Evolutionary conservation across 1,284 basidiomycete species (phyloP).

Genomic region (Neolentinus lepideus): DNA sequence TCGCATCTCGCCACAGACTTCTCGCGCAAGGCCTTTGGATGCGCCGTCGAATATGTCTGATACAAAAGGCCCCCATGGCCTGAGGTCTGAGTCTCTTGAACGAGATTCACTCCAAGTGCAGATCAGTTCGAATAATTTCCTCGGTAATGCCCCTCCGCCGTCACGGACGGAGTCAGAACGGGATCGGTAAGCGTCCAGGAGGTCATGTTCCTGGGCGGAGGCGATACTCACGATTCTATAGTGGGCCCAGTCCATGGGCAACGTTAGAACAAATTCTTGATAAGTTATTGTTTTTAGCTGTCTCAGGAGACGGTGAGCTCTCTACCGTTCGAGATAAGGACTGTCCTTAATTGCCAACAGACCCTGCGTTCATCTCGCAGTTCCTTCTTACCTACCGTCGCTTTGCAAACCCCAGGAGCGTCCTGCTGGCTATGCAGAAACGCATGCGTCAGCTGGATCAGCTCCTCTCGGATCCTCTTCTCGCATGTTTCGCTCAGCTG

Average conservation of each 20-base stretch:
- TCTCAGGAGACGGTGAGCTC: slow-evolving; percentile 69
- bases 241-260: slow-evolving; percentile 54
- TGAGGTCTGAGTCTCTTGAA: not conserved
- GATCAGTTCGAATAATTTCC: no score
- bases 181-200: not conserved
- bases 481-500: slow-evolving; percentile 80
- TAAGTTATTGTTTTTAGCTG: slow-evolving; percentile 66
- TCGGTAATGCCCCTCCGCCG: no score
- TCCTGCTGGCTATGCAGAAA: slow-evolving; percentile 80
- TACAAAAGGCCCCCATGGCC: not conserved
- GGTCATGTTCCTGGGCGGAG: not conserved
- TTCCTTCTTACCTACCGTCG: slow-evolving; percentile 76
- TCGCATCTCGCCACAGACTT: not conserved
- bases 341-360: slow-evolving; percentile 28
- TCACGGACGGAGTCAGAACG: not conserved
- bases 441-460: slow-evolving; percentile 71
- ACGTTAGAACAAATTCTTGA: slow-evolving; percentile 70
- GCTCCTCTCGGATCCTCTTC: slow-evolving; percentile 63
- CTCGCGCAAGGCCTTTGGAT: not conserved
- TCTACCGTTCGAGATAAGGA: no score
- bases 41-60: not conserved
- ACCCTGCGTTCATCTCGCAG: slow-evolving; percentile 66
- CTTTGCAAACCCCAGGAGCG: slow-evolving; percentile 65
- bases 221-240: not conserved
- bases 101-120: no score